A percentile compares a stretch with the other conserved stretches of the same genome.
These are phyloP conservation scores for Neurospora crassa DNA, from an alignment of 2,329 filamentous ascomycete species.

Conservation along the genomic window DNA sequence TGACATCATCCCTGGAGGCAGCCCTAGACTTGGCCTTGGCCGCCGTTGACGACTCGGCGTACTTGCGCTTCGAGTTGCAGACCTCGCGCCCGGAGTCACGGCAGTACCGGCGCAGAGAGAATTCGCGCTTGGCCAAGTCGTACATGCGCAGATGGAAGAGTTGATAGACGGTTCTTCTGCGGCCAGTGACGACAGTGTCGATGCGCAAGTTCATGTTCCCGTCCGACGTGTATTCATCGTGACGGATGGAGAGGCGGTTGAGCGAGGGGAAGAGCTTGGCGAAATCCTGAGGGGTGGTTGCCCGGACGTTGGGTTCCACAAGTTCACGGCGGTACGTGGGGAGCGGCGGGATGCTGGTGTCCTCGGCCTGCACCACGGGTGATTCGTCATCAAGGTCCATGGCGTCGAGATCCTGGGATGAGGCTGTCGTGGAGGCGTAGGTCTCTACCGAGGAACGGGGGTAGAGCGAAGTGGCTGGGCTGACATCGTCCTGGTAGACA, in stretches of 20 bases:
- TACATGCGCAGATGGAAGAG: conserved; percentile 96
- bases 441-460: conserved; percentile 62
- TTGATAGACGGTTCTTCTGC: conserved; percentile 57
- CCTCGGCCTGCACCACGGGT: conserved; percentile 20
- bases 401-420: conserved; percentile 44
- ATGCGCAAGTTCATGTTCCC: conserved; percentile 95
- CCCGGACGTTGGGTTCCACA: conserved; percentile 55
- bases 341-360: conserved; percentile 38
- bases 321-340: conserved; percentile 52
- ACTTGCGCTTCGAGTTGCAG: conserved; percentile 71
- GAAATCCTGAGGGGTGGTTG: conserved; percentile 76
- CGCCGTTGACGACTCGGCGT: conserved; percentile 36
- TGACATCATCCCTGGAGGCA: conserved; percentile 25
- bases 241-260: conserved; percentile 70
- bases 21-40: conserved; percentile 39
- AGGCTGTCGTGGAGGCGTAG: conserved; percentile 64
- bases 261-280: conserved; percentile 77
- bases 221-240: conserved; percentile 83
- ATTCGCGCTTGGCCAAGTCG: conserved; percentile 75
- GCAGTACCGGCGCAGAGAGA: conserved; percentile 85
- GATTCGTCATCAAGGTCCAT: conserved; percentile 28
- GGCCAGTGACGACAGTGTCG: conserved; percentile 62
- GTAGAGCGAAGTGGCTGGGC: conserved; percentile 24
- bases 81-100: conserved; percentile 89
- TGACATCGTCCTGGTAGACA: conserved; percentile 16